phyloP scores from a whole-genome alignment of 495 filamentous ascomycete genomes.

The Podospora didyma region DNA sequence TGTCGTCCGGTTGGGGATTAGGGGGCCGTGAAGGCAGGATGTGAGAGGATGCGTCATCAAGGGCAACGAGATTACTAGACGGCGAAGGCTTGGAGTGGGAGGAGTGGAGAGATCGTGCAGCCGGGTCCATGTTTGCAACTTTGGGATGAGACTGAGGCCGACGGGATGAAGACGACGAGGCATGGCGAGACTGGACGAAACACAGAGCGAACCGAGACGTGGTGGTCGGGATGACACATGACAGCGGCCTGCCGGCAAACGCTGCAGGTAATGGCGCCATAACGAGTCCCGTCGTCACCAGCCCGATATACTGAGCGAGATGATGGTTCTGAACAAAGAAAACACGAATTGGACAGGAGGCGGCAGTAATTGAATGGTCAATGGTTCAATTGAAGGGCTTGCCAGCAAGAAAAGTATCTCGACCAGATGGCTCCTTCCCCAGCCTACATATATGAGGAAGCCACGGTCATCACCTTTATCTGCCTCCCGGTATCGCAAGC shows the following conservation, averaged over 20 bases:
- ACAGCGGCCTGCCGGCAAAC: background rate
- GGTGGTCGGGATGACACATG: background rate
- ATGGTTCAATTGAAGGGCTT: too few relatives aligned
- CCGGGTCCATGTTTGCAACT: conserved; percentile 7
- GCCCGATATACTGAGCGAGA: too few relatives aligned
- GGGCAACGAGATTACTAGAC: conserved; percentile 26
- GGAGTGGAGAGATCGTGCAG: conserved; percentile 33
- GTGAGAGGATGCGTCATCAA: conserved; percentile 13
- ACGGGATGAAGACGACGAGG: background rate
- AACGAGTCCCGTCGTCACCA: background rate
- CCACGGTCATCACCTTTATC: too few relatives aligned
- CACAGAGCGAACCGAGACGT: background rate
- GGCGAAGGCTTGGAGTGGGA: conserved; percentile 36
- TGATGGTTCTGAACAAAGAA: too few relatives aligned
- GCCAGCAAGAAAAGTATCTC: too few relatives aligned
- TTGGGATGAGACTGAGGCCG: background rate
- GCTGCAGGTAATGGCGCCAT: background rate
- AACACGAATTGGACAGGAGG: too few relatives aligned
- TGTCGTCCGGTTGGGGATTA: conserved; percentile 16
- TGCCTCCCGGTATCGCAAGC: too few relatives aligned
- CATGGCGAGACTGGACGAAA: background rate
- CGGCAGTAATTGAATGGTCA: too few relatives aligned
- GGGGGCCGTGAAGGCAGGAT: conserved; percentile 11
- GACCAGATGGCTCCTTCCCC: too few relatives aligned
- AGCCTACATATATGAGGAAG: too few relatives aligned